These are phyloP conservation scores for Talaromyces verruculosus DNA, from an alignment of 2,329 filamentous ascomycete genomes.

Conservation along the genomic window DNA sequence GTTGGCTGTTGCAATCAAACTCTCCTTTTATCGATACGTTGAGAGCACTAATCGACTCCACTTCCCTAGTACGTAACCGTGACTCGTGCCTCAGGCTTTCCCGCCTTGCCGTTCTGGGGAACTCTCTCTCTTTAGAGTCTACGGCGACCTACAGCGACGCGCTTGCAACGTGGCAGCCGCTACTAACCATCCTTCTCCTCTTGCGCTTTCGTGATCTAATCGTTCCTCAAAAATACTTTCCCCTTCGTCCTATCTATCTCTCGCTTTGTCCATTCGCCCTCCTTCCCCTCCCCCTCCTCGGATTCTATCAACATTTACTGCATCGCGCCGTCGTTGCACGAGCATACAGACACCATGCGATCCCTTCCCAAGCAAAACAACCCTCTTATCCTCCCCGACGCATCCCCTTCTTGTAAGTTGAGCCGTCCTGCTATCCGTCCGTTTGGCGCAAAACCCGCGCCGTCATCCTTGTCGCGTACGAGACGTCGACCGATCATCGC, in stretches of 20 bases:
- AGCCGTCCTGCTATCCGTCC: constrained; percentile 22
- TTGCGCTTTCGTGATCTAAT: constrained; percentile 15
- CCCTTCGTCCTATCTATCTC: constrained; percentile 21
- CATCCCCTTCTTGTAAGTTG: constrained; percentile 48
- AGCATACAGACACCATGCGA: constrained; percentile 39
- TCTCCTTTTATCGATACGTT: background rate
- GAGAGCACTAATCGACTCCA: background rate
- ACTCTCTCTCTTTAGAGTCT: background rate
- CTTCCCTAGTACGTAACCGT: constrained; percentile 9
- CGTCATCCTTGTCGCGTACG: constrained; percentile 18
- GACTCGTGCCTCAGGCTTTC: constrained; percentile 13
- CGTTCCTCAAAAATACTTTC: constrained; percentile 11
- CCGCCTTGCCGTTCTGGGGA: constrained; percentile 6
- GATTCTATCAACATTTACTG: background rate
- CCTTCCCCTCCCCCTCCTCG: constrained; percentile 2
- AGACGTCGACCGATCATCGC: background rate
- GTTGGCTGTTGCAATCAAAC: background rate
- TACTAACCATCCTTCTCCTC: constrained; percentile 24
- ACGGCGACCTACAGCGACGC: constrained; percentile 33
- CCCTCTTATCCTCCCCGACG: constrained; percentile 46
- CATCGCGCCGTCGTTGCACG: constrained; percentile 3
- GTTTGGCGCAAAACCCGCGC: constrained; percentile 24
- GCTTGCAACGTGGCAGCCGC: constrained; percentile 48
- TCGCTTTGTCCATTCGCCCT: constrained; percentile 24
- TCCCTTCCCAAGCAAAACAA: constrained; percentile 48